Conservation (phyloP, 176 grass and related monocot species). For the Phoenix roebelenii region DNA sequence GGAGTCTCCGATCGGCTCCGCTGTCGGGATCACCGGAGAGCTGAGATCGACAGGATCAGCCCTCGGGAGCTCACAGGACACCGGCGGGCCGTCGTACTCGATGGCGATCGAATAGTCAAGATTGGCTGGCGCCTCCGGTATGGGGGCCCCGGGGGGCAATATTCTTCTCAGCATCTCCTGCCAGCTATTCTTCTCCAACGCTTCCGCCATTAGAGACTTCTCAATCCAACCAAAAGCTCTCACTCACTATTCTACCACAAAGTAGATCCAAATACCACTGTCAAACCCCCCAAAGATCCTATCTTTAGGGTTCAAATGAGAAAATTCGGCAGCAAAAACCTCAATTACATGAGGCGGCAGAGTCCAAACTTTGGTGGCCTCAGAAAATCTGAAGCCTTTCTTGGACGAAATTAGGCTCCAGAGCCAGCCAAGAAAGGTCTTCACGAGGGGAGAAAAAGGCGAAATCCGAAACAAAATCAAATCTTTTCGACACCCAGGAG, state of each 20-base stretch:
- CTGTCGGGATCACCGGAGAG: constrained; percentile 44
- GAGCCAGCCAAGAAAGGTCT: too few species aligned
- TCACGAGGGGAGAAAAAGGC: not conserved
- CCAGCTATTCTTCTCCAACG: constrained; percentile 42
- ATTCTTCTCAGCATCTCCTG: constrained; percentile 65
- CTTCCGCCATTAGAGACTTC: constrained; percentile 33
- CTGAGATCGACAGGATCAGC: constrained; percentile 59
- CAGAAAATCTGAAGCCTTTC: not conserved
- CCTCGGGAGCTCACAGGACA: constrained; percentile 65
- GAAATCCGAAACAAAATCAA: not conserved
- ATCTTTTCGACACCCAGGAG: not conserved
- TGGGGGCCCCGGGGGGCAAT: constrained; percentile 62
- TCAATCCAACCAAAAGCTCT: not conserved
- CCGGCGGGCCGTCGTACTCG: constrained; percentile 79
- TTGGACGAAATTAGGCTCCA: not conserved
- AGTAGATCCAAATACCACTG: not conserved
- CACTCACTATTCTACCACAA: not conserved
- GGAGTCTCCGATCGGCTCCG: constrained; percentile 37
- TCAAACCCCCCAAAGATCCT: not conserved
- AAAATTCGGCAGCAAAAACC: not conserved
- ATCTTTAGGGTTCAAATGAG: not conserved
- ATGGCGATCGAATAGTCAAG: constrained; percentile 92
- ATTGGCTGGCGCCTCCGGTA: constrained; percentile 58
- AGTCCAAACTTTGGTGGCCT: not conserved
- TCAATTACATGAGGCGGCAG: not conserved